Evolutionary conservation across 352 stramenopile genomes (phyloP).

Genomic region (Pythium angustatum): DNA sequence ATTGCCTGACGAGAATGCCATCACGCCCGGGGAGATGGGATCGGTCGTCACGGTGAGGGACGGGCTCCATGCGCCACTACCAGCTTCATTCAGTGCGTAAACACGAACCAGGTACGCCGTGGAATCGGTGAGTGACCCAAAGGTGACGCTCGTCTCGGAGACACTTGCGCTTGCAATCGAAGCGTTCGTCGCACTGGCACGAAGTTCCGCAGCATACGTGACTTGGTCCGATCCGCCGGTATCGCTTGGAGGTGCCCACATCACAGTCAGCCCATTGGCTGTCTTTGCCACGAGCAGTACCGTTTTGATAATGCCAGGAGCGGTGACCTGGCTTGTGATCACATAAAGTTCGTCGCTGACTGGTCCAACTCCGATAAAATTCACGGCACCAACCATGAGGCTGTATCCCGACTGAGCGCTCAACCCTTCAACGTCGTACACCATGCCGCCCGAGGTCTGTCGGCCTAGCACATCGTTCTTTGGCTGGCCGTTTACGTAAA

Average conservation of each 20-base stretch:
- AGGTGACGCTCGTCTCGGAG: constrained; percentile 1
- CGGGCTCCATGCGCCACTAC: constrained; percentile 35
- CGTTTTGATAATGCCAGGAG: constrained; percentile 29
- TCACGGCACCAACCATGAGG: constrained; percentile 35
- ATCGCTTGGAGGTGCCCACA: constrained; percentile 39
- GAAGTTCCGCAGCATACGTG: constrained; percentile 34
- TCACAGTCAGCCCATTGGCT: constrained; percentile 29
- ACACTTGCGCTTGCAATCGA: neutral
- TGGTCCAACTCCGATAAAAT: constrained; percentile 32
- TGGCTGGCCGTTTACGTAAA: constrained; percentile 33
- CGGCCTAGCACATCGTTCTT: neutral
- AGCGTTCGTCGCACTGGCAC: neutral
- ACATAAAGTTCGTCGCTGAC: constrained; percentile 32
- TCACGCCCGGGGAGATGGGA: constrained; percentile 44
- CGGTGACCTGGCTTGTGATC: constrained; percentile 26
- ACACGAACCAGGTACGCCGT: constrained; percentile 41
- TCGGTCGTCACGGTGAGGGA: constrained; percentile 40
- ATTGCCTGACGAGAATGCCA: constrained; percentile 32
- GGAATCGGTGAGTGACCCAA: constrained; percentile 28
- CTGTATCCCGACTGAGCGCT: constrained; percentile 32
- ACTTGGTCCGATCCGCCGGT: constrained; percentile 37
- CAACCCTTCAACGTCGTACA: constrained; percentile 45
- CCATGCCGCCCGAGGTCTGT: neutral
- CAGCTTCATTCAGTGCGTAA: constrained; percentile 28
- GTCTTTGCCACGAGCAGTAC: constrained; percentile 26